These are phyloP conservation scores for Metroxylon sagu DNA, from an alignment of 176 grass and related monocot species.

Conservation along the genomic window DNA sequence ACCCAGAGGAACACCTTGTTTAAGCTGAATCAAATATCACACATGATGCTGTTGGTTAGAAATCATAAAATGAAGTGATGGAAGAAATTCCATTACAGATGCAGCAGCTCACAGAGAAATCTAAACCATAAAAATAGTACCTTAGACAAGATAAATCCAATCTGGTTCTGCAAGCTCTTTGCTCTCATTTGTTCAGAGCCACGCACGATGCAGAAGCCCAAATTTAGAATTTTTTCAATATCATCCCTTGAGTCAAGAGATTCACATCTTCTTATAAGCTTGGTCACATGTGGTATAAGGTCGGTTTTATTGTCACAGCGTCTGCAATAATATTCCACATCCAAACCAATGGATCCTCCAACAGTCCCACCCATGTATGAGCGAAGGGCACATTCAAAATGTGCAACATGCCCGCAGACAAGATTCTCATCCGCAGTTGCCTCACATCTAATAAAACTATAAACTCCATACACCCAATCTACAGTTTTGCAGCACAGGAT, in stretches of 20 bases:
- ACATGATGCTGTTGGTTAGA: slow-evolving; percentile 27
- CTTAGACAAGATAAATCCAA: slow-evolving; percentile 45
- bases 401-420: slow-evolving; percentile 78
- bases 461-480: slow-evolving; percentile 52
- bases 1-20: slow-evolving; percentile 43
- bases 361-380: slow-evolving; percentile 87
- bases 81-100: too few species aligned
- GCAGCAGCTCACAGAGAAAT: too few species aligned
- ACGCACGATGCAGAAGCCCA: slow-evolving; percentile 59
- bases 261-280: slow-evolving; percentile 45
- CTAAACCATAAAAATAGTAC: slow-evolving; percentile 25
- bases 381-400: slow-evolving; percentile 76
- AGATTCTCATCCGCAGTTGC: slow-evolving; percentile 44
- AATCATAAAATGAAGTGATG: slow-evolving; percentile 1
- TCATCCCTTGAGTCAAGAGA: slow-evolving; percentile 51
- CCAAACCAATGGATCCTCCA: slow-evolving; percentile 63
- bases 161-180: slow-evolving; percentile 45
- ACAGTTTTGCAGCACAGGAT: slow-evolving; percentile 58
- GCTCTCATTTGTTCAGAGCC: slow-evolving; percentile 39
- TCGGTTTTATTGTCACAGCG: slow-evolving; percentile 85
- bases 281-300: slow-evolving; percentile 52
- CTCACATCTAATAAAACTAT: slow-evolving; percentile 65
- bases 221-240: slow-evolving; percentile 52
- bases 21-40: slow-evolving; percentile 60
- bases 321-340: slow-evolving; percentile 86